These are phyloP conservation scores for Prunus davidiana DNA, from an alignment of 306 rosid genomes.

Conservation along the genomic window DNA sequence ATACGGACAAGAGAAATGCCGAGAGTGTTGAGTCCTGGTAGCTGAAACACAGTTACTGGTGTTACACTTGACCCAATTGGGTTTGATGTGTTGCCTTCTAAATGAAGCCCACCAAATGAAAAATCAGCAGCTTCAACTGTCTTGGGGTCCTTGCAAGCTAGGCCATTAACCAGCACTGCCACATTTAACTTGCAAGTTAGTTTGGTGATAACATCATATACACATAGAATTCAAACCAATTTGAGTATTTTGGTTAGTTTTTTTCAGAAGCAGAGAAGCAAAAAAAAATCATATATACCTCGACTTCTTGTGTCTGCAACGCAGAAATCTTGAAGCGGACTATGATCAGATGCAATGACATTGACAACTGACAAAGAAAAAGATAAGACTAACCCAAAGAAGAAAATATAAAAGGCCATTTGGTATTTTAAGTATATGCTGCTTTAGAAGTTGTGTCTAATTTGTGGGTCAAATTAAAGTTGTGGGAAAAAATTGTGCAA, in stretches of 20 bases:
- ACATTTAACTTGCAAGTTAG: not conserved
- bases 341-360: constrained; percentile 22
- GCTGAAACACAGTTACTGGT: constrained; percentile 19
- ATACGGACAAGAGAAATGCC: constrained; percentile 35
- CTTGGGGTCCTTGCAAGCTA: constrained; percentile 39
- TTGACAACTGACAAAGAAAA: constrained; percentile 7
- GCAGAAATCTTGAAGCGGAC: constrained; percentile 48
- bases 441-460: not conserved
- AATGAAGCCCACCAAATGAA: constrained; percentile 24
- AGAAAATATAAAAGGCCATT: not conserved
- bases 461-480: not conserved
- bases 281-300: constrained; percentile 6
- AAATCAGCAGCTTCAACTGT: constrained; percentile 18
- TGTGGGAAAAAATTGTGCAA: not conserved
- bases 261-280: not conserved
- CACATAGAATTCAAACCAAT: not conserved
- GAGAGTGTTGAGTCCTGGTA: constrained; percentile 39
- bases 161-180: constrained; percentile 36
- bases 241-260: not conserved
- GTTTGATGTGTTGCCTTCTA: constrained; percentile 27
- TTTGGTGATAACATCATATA: not conserved
- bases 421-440: not conserved
- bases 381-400: constrained; percentile 1
- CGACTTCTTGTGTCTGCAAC: constrained; percentile 26
- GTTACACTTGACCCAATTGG: constrained; percentile 27